These are phyloP conservation scores for Dendrocalamus sinicus DNA, from an alignment of 176 grass and related monocot genomes.

Conservation along the genomic window DNA sequence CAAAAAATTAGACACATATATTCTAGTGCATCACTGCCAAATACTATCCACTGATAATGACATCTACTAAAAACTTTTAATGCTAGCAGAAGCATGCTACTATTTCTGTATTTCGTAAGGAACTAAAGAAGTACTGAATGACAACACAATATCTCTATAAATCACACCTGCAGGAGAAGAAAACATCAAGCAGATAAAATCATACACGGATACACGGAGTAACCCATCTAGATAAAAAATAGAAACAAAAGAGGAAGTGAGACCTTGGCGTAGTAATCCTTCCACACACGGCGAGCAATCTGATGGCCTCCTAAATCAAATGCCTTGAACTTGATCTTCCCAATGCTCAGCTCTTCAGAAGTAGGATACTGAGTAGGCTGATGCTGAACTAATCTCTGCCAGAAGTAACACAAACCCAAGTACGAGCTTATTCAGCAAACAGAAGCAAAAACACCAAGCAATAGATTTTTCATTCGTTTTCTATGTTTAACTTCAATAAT, in stretches of 20 bases:
- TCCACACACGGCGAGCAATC: conserved; percentile 93
- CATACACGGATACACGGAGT: neutral
- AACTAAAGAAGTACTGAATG: neutral
- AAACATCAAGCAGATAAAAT: neutral
- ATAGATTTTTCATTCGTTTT: conserved; percentile 16
- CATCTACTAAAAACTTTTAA: conserved; percentile 13
- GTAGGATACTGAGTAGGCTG: conserved; percentile 88
- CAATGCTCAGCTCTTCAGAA: conserved; percentile 83
- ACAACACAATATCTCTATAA: neutral
- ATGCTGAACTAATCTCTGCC: conserved; percentile 90
- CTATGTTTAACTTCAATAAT: conserved; percentile 1
- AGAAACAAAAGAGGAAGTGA: conserved; percentile 22
- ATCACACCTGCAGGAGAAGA: neutral
- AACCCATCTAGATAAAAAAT: neutral
- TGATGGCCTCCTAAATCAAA: conserved; percentile 96
- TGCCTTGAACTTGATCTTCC: conserved; percentile 91
- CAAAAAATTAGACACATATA: conserved; percentile 30
- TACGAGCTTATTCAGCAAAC: conserved; percentile 26
- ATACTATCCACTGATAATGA: conserved; percentile 35
- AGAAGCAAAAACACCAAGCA: conserved; percentile 7
- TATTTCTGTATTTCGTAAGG: neutral
- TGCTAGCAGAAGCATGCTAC: neutral
- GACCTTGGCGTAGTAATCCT: conserved; percentile 96
- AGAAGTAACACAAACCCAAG: conserved; percentile 38
- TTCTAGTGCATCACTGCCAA: conserved; percentile 30